These are phyloP conservation scores for Polyporus tsugae DNA, from an alignment of 1,284 basidiomycete genomes.

Conservation along the genomic window DNA sequence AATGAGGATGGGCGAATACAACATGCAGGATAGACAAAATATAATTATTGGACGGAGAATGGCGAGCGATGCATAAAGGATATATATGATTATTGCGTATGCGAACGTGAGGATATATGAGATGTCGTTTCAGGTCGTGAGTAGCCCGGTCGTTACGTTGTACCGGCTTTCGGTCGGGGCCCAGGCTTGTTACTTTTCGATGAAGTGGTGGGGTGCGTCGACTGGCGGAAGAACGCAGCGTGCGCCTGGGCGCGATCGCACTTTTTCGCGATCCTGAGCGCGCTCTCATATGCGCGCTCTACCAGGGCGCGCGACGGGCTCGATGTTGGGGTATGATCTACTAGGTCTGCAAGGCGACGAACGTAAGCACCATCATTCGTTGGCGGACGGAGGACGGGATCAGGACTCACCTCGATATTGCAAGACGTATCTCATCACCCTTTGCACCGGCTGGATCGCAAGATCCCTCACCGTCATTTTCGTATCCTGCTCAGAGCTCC, in stretches of 20 bases:
- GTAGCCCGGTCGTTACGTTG: conserved; percentile 21
- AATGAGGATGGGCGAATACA: neutral
- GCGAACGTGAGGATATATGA: conserved; percentile 7
- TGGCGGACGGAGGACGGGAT: conserved; percentile 15
- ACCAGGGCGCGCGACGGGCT: conserved; percentile 58
- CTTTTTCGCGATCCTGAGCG: conserved; percentile 64
- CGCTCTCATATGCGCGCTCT: conserved; percentile 65
- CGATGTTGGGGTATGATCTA: conserved; percentile 51
- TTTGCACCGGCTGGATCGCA: conserved; percentile 74
- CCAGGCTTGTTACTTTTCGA: conserved; percentile 26
- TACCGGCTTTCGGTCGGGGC: conserved; percentile 11
- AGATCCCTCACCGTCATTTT: conserved; percentile 60
- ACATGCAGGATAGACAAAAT: conserved; percentile 1
- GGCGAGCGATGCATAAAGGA: neutral
- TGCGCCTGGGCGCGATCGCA: conserved; percentile 74
- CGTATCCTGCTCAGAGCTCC: conserved; percentile 35
- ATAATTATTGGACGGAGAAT: neutral
- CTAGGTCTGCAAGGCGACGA: conserved; percentile 45
- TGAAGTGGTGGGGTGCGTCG: conserved; percentile 7
- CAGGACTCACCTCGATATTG: conserved; percentile 64
- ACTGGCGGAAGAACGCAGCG: conserved; percentile 54
- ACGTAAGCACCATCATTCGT: conserved; percentile 7
- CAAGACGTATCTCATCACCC: conserved; percentile 74
- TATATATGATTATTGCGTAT: neutral
- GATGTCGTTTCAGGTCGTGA: conserved; percentile 1